Base-by-base conservation (phyloP, 1,284 basidiomycete species). In the Apiotrichum domesticum region DNA sequence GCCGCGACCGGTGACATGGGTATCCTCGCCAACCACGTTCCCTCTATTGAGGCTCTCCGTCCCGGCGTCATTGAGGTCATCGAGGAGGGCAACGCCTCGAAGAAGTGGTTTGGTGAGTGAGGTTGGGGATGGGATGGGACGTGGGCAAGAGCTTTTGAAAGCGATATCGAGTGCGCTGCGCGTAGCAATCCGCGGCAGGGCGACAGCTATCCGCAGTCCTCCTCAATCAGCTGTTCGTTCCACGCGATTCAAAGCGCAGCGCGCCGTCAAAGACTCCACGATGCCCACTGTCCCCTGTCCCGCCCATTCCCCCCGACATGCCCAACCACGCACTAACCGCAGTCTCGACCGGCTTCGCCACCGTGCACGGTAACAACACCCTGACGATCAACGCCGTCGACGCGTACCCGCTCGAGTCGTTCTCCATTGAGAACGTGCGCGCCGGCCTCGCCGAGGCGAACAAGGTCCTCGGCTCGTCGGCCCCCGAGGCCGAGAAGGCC, bases 271-370 rank as follows among this genome's bases (percentile, higher is more conserved):
- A 21, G 21, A 21, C 21, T 21, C 21, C 21, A 21, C 21, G 21
- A 21, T 21, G 21, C 21, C 21, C 21, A 21, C 21, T 21, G 21
- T 21, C 21, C 21, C 41, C 41, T 15, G 14, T 14, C 37, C 37
- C 13, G 8, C 42, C 15, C 33, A 11, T 5, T 21, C 21, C 21
- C 21, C 21, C 21, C 21, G 21, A 21, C 21, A 21, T 21, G 21
- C 21, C 21, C 21, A 21, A 21, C 4, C 1, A 10, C 35, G 15
- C 42, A 29, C 58, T 58, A 37, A 54, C 64, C 40, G n/a, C 66
- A 98, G 96, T 92, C 54, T 97, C 95, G 58, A 88, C 90, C 63
- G 96, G 96, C 59, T 98, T 99, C 75, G 95, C 96, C 56, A 97
- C 89, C 59, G 90, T 99, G 51, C 96, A 98, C 79, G 90, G 92